Evolutionary conservation across 2,329 filamentous ascomycete species (phyloP).

Genomic region (Venturia oleaginea): DNA sequence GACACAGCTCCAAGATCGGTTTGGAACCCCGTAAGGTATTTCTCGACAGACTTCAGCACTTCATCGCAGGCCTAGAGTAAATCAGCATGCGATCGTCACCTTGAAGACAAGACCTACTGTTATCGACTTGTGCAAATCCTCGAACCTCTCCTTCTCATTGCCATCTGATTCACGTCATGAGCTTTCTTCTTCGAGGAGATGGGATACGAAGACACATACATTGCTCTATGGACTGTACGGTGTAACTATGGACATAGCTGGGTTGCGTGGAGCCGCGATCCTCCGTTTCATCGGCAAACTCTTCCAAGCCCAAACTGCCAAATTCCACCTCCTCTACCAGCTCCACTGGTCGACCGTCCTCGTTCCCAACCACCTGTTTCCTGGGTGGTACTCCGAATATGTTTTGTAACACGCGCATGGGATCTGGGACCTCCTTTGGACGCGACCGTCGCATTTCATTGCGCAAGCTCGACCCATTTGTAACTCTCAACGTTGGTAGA

Average conservation of each 20-base stretch:
- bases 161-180: constrained; percentile 46
- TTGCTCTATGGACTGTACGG: constrained; percentile 58
- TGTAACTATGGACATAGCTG: constrained; percentile 39
- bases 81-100: neutral
- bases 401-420: constrained; percentile 57
- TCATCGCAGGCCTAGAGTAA: constrained; percentile 64
- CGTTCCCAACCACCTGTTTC: constrained; percentile 16
- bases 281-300: constrained; percentile 45
- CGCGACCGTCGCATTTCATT: constrained; percentile 42
- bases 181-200: neutral
- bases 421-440: constrained; percentile 54
- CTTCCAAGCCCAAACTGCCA: constrained; percentile 63
- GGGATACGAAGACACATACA: constrained; percentile 46
- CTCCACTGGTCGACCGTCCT: constrained; percentile 25
- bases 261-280: constrained; percentile 22
- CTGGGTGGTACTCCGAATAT: constrained; percentile 36
- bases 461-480: constrained; percentile 61
- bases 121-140: constrained; percentile 86
- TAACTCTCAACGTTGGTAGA: constrained; percentile 53
- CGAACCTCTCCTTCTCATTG: constrained; percentile 72
- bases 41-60: constrained; percentile 85
- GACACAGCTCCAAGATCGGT: constrained; percentile 88
- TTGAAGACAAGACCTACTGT: constrained; percentile 26
- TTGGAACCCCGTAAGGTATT: constrained; percentile 85
- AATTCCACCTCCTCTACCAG: constrained; percentile 68